Evolutionary conservation across 2,329 filamentous ascomycete species (phyloP).

Genomic region (Colletotrichum orbiculare): DNA sequence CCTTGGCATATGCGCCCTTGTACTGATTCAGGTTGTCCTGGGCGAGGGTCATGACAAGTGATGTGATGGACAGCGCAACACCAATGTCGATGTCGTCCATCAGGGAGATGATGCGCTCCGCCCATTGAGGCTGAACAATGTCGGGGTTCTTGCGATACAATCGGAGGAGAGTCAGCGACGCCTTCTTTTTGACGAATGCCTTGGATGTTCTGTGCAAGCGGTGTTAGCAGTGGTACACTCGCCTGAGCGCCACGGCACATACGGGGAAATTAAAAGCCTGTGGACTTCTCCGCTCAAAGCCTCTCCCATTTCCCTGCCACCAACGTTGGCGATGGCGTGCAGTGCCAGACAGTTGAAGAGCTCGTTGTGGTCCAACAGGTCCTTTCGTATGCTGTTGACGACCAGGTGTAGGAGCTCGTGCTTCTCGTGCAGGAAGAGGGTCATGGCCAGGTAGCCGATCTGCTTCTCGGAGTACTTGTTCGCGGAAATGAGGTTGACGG

Average conservation of each 20-base stretch:
- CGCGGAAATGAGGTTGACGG: slow-evolving; percentile 96
- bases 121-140: slow-evolving; percentile 97
- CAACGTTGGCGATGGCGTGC: slow-evolving; percentile 98
- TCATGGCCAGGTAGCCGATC: slow-evolving; percentile 98
- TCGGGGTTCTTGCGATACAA: slow-evolving; percentile 94
- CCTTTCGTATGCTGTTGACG: slow-evolving; percentile 98
- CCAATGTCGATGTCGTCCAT: slow-evolving; percentile 98
- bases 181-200: slow-evolving; percentile 99
- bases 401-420: slow-evolving; percentile 96
- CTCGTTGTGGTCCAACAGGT: slow-evolving; percentile 93
- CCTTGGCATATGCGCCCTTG: slow-evolving; percentile 93
- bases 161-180: slow-evolving; percentile 89
- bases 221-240: neutral
- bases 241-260: slow-evolving; percentile 50
- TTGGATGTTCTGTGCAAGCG: slow-evolving; percentile 72
- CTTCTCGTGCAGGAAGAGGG: slow-evolving; percentile 94
- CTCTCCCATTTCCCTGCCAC: slow-evolving; percentile 96
- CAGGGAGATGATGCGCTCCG: slow-evolving; percentile 96
- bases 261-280: slow-evolving; percentile 93
- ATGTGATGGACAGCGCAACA: slow-evolving; percentile 94
- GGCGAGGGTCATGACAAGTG: slow-evolving; percentile 91
- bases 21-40: slow-evolving; percentile 96
- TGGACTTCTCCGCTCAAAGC: slow-evolving; percentile 93
- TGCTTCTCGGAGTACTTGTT: slow-evolving; percentile 99
- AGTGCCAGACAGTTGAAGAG: slow-evolving; percentile 96